Evolutionary conservation across 2,329 filamentous ascomycete species (phyloP), one percentile per base, ranked within the genome.

Genomic region (Cladophialophora bantiana): DNA sequence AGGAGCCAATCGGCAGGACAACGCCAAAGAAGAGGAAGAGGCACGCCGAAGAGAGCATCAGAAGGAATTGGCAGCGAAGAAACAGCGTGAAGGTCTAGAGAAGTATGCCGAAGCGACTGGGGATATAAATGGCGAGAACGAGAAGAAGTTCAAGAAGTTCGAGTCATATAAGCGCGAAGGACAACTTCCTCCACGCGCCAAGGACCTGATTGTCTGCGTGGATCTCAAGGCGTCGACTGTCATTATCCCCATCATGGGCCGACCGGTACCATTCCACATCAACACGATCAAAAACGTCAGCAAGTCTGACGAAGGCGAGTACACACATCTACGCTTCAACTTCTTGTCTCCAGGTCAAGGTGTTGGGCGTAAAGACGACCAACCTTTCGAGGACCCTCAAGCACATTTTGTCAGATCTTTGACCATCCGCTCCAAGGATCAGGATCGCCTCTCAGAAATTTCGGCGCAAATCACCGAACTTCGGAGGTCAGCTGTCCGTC

Each of bases 141-240:
- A 96, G 78, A 98, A 98, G 85, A 96, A 94, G 81, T 98, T 99
- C 84, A 98, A 98, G 83, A 92, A 93, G 64, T 99, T 98, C 76
- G 95, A 99, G 79, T 99, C 95, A 0, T 99, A 99, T 83, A 99
- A 98, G 84, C 89, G 94, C 68, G 95, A 98, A 78, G 97, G 96
- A 73, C 94, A 98, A 78, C 88, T 99, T 62, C 95, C 95, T 1
- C 77, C 86, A 13, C 90, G 89, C 75, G 89, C 96, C 71, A 90
- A 91, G 77, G 94, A 97, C 74, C 84, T 98, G 64, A 89, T 92
- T 69, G 93, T 99, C 68, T 86, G 97, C 26, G 93, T 98, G 13
- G 95, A 99, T 76, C 85, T 88, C 73, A 98, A 97, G 83, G 95
- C 93, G 74, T 87, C 87, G 64, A 97, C 94, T 0, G 88, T 99